phyloP scores from a whole-genome alignment of 2,329 filamentous ascomycete species.

The Hypocreales sp. region DNA sequence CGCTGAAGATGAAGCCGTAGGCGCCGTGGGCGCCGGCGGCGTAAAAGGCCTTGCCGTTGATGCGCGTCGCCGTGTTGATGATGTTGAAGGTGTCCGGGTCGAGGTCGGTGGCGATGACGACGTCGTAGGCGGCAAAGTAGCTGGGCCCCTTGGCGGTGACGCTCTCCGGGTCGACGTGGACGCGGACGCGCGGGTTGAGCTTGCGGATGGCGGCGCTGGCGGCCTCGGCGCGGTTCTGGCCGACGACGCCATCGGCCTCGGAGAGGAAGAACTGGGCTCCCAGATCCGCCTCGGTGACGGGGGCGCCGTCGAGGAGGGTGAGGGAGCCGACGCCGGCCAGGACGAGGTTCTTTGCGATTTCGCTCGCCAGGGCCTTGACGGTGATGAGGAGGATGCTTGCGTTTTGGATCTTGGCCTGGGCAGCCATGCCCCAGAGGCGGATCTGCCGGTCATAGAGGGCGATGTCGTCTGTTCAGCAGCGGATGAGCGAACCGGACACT shows the following conservation, averaged over 20 bases:
- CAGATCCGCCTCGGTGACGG: constrained; percentile 64
- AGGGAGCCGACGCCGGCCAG: constrained; percentile 83
- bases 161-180: constrained; percentile 54
- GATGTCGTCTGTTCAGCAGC: constrained; percentile 57
- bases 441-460: constrained; percentile 96
- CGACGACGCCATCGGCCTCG: constrained; percentile 46
- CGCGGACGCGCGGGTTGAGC: constrained; percentile 76
- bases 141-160: constrained; percentile 52
- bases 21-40: constrained; percentile 75
- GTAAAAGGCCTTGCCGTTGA: constrained; percentile 72
- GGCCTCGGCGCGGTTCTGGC: constrained; percentile 72
- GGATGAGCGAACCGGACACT: neutral
- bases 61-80: constrained; percentile 75
- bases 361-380: constrained; percentile 76
- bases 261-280: constrained; percentile 72
- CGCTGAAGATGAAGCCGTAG: constrained; percentile 90
- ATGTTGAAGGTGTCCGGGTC: constrained; percentile 57
- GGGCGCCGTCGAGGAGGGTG: constrained; percentile 69
- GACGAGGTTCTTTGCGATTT: constrained; percentile 94
- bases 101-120: constrained; percentile 82
- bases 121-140: constrained; percentile 67
- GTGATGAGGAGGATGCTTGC: constrained; percentile 84
- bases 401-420: constrained; percentile 80
- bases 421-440: constrained; percentile 89
- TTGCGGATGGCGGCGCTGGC: constrained; percentile 64